Percentiles rank a stretch among this genome's conserved stretches.
Conservation (phyloP, 257 asterid genomes). For the Lantana camara region DNA sequence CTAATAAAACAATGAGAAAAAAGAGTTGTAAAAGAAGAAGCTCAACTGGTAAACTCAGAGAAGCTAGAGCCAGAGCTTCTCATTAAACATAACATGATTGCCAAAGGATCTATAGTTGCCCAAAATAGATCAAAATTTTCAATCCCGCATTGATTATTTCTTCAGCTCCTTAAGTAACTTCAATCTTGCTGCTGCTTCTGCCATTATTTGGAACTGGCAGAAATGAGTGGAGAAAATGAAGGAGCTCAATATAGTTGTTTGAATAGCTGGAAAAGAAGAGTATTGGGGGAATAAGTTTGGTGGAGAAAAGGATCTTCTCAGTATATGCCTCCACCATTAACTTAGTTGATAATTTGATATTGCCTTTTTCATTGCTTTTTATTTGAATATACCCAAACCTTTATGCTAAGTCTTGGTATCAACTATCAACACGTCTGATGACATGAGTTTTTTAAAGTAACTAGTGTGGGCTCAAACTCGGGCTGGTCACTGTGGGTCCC, state of each 20-base stretch:
- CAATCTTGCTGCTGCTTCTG: neutral
- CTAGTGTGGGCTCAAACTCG: no score
- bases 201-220: neutral
- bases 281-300: slow-evolving; percentile 11
- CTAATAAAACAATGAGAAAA: no score
- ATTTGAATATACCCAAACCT: neutral
- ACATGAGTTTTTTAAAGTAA: no score
- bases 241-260: neutral
- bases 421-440: neutral
- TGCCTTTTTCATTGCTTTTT: slow-evolving; percentile 16
- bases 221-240: slow-evolving; percentile 3
- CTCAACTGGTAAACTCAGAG: no score
- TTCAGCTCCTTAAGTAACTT: neutral
- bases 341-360: slow-evolving; percentile 16
- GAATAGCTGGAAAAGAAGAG: slow-evolving; percentile 4
- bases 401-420: neutral
- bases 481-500: no score
- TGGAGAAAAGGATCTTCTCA: slow-evolving; percentile 49
- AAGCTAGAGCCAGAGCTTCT: no score
- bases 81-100: slow-evolving; percentile 22
- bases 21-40: no score
- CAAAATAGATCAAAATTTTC: slow-evolving; percentile 22
- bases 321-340: slow-evolving; percentile 53
- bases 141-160: neutral
- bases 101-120: slow-evolving; percentile 73